Evolutionary conservation across 768 basidiomycete genomes (phyloP), one percentile per base, ranked within the genome.

Genomic region (Mrakia frigida): DNA sequence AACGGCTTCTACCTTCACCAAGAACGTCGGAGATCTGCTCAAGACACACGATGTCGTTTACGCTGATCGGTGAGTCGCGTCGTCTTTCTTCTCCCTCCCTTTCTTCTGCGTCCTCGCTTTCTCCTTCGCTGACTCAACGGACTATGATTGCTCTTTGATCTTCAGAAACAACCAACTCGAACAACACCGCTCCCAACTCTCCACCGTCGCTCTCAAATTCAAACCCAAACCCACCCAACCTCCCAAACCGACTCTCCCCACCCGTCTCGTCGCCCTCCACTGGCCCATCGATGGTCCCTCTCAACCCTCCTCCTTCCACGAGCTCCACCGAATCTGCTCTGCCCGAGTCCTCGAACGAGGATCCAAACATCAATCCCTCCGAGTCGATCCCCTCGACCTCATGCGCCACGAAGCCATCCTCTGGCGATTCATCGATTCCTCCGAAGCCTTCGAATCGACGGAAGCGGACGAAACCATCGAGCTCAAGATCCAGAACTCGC

Each of bases 151-250:
- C 39, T 61, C 23, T 68, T 33, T 14, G 10, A n/a, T 16, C 21
- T 39, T 5, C 77, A 89, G 94, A 79, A 98, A 99, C 83, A 98
- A 98, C 82, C 96, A 99, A 81, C 86, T 91, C 3, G 84, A 81
- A 23, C 88, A 90, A 83, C 94, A 98, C 81, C 91, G 94, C n/a
- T 77, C 85, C 41, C 87, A 87, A 4, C 86, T 99, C 0, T 28
- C 73, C 18, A 25, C 31, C 35, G 28, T 68, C 41, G 60, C 41
- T 21, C 60, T 33, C 39, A 56, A 88, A 11, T 85, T 86, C 61
- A 56, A 28, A 6, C 56, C 56, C 25, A 56, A 28, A 28, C 25
- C 56, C 56, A 56, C 25, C 56, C 9, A 82, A 33, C 81, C 84
- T 79, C 75, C 68, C 39, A 76, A 23, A 78, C 79, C 37, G 75